These are phyloP conservation scores for Prosopis cineraria DNA, from an alignment of 306 rosid genomes.

Conservation along the genomic window DNA sequence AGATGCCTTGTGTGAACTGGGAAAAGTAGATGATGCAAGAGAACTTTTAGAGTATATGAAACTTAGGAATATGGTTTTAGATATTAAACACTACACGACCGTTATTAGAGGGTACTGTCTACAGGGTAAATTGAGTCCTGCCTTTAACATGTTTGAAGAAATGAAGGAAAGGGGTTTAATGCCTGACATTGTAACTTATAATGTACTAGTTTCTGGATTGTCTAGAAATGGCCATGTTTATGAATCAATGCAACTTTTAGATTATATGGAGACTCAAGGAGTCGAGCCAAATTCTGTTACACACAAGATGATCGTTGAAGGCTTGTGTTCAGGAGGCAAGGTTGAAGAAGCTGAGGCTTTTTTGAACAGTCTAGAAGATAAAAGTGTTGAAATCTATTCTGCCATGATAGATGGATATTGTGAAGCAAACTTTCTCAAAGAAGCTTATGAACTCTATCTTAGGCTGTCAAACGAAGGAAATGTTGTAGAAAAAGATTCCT, in stretches of 20 bases:
- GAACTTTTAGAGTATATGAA: conserved; percentile 64
- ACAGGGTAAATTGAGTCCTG: conserved; percentile 45
- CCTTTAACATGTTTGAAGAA: conserved; percentile 48
- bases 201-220: conserved; percentile 71
- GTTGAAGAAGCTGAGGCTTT: conserved; percentile 61
- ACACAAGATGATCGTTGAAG: conserved; percentile 66
- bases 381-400: conserved; percentile 57
- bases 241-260: conserved; percentile 49
- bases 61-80: conserved; percentile 47
- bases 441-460: conserved; percentile 57
- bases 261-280: conserved; percentile 57
- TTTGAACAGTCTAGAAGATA: conserved; percentile 54
- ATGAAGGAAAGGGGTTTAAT: conserved; percentile 59
- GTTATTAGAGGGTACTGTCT: conserved; percentile 62
- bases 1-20: conserved; percentile 65
- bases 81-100: conserved; percentile 73
- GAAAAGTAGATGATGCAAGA: conserved; percentile 64
- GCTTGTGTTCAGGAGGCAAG: conserved; percentile 65
- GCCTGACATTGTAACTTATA: conserved; percentile 71
- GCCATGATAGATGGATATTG: conserved; percentile 78
- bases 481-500: conserved; percentile 40
- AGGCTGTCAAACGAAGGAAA: conserved; percentile 50
- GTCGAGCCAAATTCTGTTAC: conserved; percentile 55
- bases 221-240: conserved; percentile 53
- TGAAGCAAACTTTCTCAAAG: conserved; percentile 44